Evolutionary conservation across 202 grass and related monocot genomes (phyloP), one percentile per base, ranked within the genome.

Genomic region (Panicum virgatum): DNA sequence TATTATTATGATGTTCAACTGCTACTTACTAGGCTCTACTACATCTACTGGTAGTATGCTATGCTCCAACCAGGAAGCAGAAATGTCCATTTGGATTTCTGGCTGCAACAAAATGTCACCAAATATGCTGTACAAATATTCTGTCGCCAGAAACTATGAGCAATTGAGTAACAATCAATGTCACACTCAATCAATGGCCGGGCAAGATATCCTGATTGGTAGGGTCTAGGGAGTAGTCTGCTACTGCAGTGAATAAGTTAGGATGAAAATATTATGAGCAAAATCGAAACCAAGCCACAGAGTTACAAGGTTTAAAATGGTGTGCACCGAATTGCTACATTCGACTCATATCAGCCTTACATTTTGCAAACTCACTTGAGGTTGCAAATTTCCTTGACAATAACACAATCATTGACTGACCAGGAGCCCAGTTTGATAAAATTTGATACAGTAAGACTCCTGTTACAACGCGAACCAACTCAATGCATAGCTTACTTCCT

Each of bases 401-500:
- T 40, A 77, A 60, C 70, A 57, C 12, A 3, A 46, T 45, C 25
- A 30, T n/a, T n/a, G n/a, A n/a, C 11, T 46, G 34, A 60, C 9
- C 43, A 80, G 43, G 43, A 46, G 0, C 30, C 62, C 72, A 50
- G 45, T 22, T 72, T 43, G 6, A 58, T 73, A 86, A 78, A 78
- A 66, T 64, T 7, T 12, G 22, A 47, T 12, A 5, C 0, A 20
- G 36, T 58, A 7, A 75, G 37, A 46, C 45, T 57, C 82, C n/a
- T 7, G 12, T 15, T 77, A 59, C 46, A 78, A 27, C 7, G 9
- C 15, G 29, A 53, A 72, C 19, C 53, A 36, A 48, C 58, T 3
- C 47, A 16, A 42, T 4, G 38, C 14, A 69, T 14, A 62, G 29
- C 22, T 94, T 94, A 90, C 60, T 91, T 96, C 89, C 91, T 96